phyloP scores from a whole-genome alignment of 768 basidiomycete species.

The Psilocybe cyanescens region DNA sequence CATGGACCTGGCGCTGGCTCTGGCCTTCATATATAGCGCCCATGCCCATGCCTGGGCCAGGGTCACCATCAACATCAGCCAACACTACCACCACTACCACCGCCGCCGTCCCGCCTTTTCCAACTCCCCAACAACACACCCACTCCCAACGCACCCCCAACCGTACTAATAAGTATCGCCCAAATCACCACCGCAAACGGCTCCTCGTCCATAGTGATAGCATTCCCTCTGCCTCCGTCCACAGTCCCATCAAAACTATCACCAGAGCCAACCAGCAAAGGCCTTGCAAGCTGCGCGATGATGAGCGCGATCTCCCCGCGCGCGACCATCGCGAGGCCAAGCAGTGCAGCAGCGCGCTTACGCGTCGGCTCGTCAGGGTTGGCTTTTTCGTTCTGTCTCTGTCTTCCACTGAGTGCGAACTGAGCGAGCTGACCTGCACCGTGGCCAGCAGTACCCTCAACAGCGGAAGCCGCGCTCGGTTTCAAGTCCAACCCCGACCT shows the following conservation, averaged over 20 bases:
- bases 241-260: not conserved
- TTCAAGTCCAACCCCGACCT: not conserved
- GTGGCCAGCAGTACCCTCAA: not conserved
- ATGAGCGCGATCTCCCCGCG: constrained; percentile 73
- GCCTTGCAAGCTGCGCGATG: constrained; percentile 50
- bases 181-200: constrained; percentile 58
- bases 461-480: not conserved
- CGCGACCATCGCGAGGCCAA: constrained; percentile 65
- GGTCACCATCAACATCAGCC: not conserved
- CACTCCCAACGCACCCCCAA: constrained; percentile 47
- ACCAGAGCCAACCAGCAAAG: constrained; percentile 26
- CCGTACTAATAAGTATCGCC: constrained; percentile 58
- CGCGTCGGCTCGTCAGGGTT: constrained; percentile 16
- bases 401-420: not conserved
- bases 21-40: too few relatives aligned
- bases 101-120: constrained; percentile 5
- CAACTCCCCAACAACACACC: constrained; percentile 25
- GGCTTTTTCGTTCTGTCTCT: not conserved
- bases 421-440: not conserved
- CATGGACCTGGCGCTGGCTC: too few relatives aligned
- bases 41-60: too few relatives aligned
- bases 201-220: constrained; percentile 31
- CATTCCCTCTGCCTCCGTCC: too few relatives aligned
- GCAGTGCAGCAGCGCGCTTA: constrained; percentile 36
- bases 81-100: not conserved